Base-by-base conservation (phyloP, 169 alveolate species). In the Babesia ovis region DNA sequence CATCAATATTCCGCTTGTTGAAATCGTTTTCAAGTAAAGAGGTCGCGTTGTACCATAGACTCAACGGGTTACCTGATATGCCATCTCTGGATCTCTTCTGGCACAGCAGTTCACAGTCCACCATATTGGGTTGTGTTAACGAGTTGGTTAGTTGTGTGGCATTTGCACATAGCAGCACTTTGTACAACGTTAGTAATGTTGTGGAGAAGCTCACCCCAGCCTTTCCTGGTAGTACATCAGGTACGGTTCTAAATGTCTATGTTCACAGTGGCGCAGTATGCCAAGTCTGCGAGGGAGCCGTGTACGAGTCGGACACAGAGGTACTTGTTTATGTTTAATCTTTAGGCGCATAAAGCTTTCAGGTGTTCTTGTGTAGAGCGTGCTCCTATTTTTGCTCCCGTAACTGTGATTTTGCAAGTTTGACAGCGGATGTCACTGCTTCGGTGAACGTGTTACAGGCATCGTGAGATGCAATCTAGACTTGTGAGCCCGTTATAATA, bases 41-140 rank as follows among this genome's bases (percentile, higher is more conserved):
- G 57, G 35, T 79, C 18, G 81, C 68, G 1, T 58, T 68, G 43
- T 79, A 79, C 53, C 76, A 68, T 37, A 5, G 82, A 31, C 29
- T 69, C 56, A 58, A 55, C 55, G 68, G 69, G 9, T 43, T 75
- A 61, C 74, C 71, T 43, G 39, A 8, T 18, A 25, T 41, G 25
- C 31, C 46, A 35, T 32, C 43, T 23, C 34, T 59, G 70, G 76
- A 59, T 59, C 64, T 34, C 32, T 72, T 35, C 46, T 60, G 68
- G 62, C 61, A 53, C 67, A n/a, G 46, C 37, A 29, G 46, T 20
- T 53, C 83, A 32, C 68, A 53, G 37, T 5, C 64, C 11, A 35
- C 56, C 32, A 77, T 77, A 31, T 20, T 68, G 76, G 82, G 75
- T 3, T 69, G 81, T 37, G 67, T 79, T 43, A 57, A 79, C 54